A percentile compares a stretch with the other conserved stretches of the same genome.
phyloP scores from a whole-genome alignment of 306 rosid species.

The Acacia melanoxylon region DNA sequence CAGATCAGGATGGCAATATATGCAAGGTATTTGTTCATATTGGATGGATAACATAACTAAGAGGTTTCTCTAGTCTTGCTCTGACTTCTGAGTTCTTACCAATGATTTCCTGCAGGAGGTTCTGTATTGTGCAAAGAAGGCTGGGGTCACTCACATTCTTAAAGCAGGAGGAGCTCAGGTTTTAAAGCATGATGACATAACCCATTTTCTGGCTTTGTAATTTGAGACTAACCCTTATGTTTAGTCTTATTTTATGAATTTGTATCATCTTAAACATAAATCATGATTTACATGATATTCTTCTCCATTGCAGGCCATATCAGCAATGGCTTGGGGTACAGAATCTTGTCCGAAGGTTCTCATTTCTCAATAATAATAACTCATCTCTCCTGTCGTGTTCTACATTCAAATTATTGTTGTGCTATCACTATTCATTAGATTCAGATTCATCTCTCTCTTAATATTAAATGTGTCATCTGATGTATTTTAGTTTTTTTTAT shows the following conservation, averaged over 20 bases:
- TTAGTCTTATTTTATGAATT: background rate
- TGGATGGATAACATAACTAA: conserved; percentile 16
- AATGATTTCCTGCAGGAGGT: conserved; percentile 67
- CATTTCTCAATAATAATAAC: conserved; percentile 26
- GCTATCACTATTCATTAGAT: conserved; percentile 9
- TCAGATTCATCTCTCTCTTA: background rate
- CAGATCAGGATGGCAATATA: conserved; percentile 74
- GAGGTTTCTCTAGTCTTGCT: conserved; percentile 3
- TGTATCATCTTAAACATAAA: conserved; percentile 8
- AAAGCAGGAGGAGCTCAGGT: conserved; percentile 99
- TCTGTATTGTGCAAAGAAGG: conserved; percentile 95
- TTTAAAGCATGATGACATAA: conserved; percentile 30
- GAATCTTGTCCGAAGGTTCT: conserved; percentile 92
- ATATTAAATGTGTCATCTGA: background rate
- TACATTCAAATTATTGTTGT: background rate
- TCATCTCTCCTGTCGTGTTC: conserved; percentile 20
- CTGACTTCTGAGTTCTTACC: conserved; percentile 34
- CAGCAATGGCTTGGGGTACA: conserved; percentile 99
- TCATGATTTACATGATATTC: background rate
- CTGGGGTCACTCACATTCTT: conserved; percentile 97
- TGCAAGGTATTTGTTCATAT: conserved; percentile 70
- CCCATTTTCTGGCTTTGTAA: conserved; percentile 10
- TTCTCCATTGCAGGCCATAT: conserved; percentile 65
- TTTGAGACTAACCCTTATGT: conserved; percentile 17
- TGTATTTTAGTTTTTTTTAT: background rate